Conservation (phyloP, 208 protist genomes). For the Giardia muris region DNA sequence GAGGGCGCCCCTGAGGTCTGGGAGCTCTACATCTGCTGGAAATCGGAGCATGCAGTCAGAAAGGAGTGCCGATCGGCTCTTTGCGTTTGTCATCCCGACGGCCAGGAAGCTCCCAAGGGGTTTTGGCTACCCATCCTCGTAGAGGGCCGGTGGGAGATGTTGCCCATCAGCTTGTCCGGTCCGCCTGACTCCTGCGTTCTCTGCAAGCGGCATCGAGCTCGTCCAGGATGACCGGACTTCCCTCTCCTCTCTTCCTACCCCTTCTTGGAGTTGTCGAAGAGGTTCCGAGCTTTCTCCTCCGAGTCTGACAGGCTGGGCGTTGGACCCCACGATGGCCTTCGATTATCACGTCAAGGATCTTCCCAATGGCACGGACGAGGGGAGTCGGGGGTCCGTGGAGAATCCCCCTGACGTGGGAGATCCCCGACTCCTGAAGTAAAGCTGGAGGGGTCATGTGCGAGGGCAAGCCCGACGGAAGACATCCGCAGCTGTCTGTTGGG, state of each 20-base stretch:
- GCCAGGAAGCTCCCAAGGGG: constrained; percentile 95
- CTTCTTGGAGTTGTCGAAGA: constrained; percentile 87
- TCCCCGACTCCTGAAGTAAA: background rate
- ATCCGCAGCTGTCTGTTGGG: constrained; percentile 28
- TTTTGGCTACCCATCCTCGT: constrained; percentile 94
- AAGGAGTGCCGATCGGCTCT: constrained; percentile 95
- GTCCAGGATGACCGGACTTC: constrained; percentile 93
- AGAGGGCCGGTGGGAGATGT: constrained; percentile 96
- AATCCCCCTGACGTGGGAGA: constrained; percentile 27
- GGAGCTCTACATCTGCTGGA: constrained; percentile 75
- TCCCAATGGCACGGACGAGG: constrained; percentile 95
- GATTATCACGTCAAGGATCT: constrained; percentile 75
- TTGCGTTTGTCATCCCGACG: constrained; percentile 97
- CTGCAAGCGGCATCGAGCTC: constrained; percentile 70
- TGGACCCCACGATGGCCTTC: constrained; percentile 47
- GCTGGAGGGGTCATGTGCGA: constrained; percentile 32
- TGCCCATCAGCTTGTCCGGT: constrained; percentile 81
- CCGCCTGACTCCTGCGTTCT: constrained; percentile 62
- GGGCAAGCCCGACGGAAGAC: constrained; percentile 27
- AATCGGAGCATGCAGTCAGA: constrained; percentile 87
- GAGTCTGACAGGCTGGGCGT: constrained; percentile 89
- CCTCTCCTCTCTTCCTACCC: constrained; percentile 71
- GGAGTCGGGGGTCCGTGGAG: constrained; percentile 62
- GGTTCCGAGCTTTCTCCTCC: constrained; percentile 93
- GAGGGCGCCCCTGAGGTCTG: constrained; percentile 80